Percentiles rank a stretch among this genome's conserved stretches.
Conservation (phyloP, 2,329 filamentous ascomycete species). For the Monilinia fructigena region DNA sequence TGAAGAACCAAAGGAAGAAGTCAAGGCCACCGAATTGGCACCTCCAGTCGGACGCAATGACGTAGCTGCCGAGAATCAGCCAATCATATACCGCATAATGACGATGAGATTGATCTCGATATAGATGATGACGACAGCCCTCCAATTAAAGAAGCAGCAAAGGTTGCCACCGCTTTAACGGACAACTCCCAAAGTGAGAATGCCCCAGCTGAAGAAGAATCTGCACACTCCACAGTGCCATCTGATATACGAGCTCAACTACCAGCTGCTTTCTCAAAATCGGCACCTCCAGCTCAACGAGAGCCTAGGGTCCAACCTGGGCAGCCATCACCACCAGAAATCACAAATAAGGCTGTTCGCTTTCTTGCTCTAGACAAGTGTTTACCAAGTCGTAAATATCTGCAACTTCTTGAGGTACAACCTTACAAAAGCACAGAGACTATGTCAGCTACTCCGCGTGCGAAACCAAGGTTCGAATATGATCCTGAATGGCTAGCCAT, state of each 20-base stretch:
- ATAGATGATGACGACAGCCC: constrained; percentile 52
- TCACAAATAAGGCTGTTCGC: constrained; percentile 74
- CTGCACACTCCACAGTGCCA: constrained; percentile 46
- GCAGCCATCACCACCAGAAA: constrained; percentile 66
- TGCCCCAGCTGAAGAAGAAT: constrained; percentile 30
- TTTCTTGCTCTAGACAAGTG: constrained; percentile 95
- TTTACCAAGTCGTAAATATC: constrained; percentile 72
- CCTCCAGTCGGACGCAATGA: not conserved
- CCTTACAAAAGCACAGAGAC: constrained; percentile 42
- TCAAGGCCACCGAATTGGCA: constrained; percentile 2
- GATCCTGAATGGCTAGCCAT: constrained; percentile 97
- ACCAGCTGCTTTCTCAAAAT: constrained; percentile 67
- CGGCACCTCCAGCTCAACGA: constrained; percentile 38
- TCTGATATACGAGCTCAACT: constrained; percentile 70
- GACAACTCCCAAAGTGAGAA: constrained; percentile 42
- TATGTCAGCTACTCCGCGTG: constrained; percentile 27
- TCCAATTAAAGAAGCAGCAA: constrained; percentile 10
- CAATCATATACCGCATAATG: constrained; percentile 47
- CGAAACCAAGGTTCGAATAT: constrained; percentile 51
- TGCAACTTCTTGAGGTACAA: constrained; percentile 71
- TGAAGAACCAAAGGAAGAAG: constrained; percentile 28
- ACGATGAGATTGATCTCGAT: constrained; percentile 70
- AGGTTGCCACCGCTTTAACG: constrained; percentile 59
- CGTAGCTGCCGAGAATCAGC: not conserved
- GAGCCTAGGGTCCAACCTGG: constrained; percentile 44